Evolutionary conservation across 202 grass and related monocot species (phyloP), one percentile per base, ranked within the genome.

Genomic region (Setaria italica): DNA sequence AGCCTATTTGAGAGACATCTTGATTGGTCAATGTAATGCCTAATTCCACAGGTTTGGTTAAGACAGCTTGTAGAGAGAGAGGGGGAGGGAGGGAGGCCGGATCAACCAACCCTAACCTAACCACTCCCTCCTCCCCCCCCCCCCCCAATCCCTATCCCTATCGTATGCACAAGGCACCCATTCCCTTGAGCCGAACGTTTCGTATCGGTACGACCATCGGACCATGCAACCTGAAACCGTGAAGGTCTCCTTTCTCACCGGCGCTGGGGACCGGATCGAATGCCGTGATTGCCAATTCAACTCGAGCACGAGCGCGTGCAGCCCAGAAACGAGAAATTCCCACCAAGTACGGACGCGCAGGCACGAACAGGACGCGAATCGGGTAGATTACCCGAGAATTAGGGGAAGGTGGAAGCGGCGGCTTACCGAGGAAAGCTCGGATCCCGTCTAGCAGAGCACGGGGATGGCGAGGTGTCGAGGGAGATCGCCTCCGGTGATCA

Each of bases 371-470:
- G 57, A 78, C 42, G 21, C 79, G 58, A 78, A 86, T 74, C 84
- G 50, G 49, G 43, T 32, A 45, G 12, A 50, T 53, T 29, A 51
- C 51, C 21, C 8, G 55, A 78, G 21, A 17, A 16, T 53, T 62
- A 51, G 21, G 49, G 20, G 8, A 16, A 5, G 42, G 3, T 1
- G 11, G 58, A 11, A 25, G 14, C 1, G 25, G 42, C 33, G 16
- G 74, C 79, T 90, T 79, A 90, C 84, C 80, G 1, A 79, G 2
- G 34, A 74, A 17, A 43, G 4, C 33, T 33, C n/a, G 50, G 80
- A 87, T 83, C 88, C 84, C 50, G 67, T 67, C 79, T 74, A 74
- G 67, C 66, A 21, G 50, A 4, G 54, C 35, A 63, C 32, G 29
- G 34, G 20, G 12, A 72, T 9, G 49, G 1, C 7, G 9, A 1